Evolutionary conservation across 2,329 filamentous ascomycete species (phyloP).

Genomic region (Aspergillus proliferans): DNA sequence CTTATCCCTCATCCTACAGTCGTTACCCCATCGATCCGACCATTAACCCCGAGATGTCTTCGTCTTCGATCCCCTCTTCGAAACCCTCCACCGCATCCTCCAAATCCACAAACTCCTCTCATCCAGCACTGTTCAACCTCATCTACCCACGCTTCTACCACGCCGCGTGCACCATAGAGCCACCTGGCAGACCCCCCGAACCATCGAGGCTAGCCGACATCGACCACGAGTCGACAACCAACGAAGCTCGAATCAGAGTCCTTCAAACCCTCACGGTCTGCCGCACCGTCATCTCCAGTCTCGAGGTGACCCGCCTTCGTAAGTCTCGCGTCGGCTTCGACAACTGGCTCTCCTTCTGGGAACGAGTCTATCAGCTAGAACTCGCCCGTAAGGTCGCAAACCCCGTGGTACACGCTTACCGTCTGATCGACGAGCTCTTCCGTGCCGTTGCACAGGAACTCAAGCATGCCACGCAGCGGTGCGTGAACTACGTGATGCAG

Average conservation of each 20-base stretch:
- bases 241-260: slow-evolving; percentile 16
- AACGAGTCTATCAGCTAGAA: slow-evolving; percentile 16
- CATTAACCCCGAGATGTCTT: too few relatives aligned
- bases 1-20: too few relatives aligned
- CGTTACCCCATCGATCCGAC: too few relatives aligned
- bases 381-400: slow-evolving; percentile 12
- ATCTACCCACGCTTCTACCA: too few relatives aligned
- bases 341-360: slow-evolving; percentile 26
- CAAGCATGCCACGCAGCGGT: slow-evolving; percentile 16
- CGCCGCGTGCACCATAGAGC: too few relatives aligned
- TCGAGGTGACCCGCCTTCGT: slow-evolving; percentile 25
- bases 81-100: too few relatives aligned
- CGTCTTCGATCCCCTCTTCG: too few relatives aligned
- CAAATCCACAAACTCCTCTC: too few relatives aligned
- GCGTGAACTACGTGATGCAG: slow-evolving; percentile 11
- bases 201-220: background rate
- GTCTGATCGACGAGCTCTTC: slow-evolving; percentile 21
- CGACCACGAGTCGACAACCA: slow-evolving; percentile 3
- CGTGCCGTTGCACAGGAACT: slow-evolving; percentile 19
- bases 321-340: slow-evolving; percentile 22
- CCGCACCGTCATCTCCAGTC: slow-evolving; percentile 19
- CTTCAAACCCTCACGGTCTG: slow-evolving; percentile 20
- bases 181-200: too few relatives aligned
- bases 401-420: slow-evolving; percentile 10
- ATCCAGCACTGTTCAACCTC: too few relatives aligned